phyloP scores from a whole-genome alignment of 2,329 filamentous ascomycete species.

The Fusarium secorum region DNA sequence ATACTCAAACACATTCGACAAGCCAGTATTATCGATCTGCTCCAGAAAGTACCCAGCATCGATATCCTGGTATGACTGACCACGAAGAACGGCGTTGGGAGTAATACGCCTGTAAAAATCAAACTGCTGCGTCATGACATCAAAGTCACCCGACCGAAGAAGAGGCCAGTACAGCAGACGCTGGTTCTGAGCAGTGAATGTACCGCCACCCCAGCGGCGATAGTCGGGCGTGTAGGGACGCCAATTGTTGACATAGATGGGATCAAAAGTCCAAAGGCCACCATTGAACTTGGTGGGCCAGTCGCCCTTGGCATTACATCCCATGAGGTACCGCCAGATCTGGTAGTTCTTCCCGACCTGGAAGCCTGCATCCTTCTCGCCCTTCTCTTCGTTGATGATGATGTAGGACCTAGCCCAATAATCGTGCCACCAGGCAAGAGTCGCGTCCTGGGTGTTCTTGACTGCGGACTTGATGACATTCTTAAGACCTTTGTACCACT shows the following conservation, averaged over 20 bases:
- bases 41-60: conserved; percentile 3
- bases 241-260: neutral
- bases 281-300: conserved; percentile 14
- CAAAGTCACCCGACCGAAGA: neutral
- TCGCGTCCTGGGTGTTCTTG: neutral
- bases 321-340: conserved; percentile 14
- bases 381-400: neutral
- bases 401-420: conserved; percentile 4
- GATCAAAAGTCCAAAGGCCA: conserved; percentile 11
- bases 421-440: neutral
- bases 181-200: conserved; percentile 7
- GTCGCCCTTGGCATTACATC: neutral
- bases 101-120: conserved; percentile 10
- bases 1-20: conserved; percentile 7
- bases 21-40: neutral
- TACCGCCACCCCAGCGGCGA: neutral
- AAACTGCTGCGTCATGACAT: conserved; percentile 6
- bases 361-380: neutral
- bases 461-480: neutral
- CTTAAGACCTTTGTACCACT: conserved; percentile 7
- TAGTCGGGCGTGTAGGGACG: conserved; percentile 6
- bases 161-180: conserved; percentile 3
- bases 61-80: neutral
- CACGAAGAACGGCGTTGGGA: neutral
- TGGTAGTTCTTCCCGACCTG: conserved; percentile 11